phyloP scores from a whole-genome alignment of 2,329 filamentous ascomycete species.

The Lasiodiplodia citricola region DNA sequence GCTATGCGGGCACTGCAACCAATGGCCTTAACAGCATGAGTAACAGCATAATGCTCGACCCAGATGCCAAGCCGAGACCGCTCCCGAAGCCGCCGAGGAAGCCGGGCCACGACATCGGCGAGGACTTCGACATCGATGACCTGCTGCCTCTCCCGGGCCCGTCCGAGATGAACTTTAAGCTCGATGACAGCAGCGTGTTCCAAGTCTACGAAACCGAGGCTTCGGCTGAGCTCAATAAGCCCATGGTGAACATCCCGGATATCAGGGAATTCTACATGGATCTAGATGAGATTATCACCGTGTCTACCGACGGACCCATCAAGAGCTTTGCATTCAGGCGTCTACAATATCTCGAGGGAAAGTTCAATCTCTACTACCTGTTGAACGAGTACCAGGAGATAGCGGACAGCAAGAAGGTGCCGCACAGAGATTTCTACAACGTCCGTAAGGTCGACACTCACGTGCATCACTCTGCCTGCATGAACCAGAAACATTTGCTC shows the following conservation, averaged over 20 bases:
- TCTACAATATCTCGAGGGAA: conserved; percentile 93
- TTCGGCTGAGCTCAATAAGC: conserved; percentile 66
- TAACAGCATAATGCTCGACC: conserved; percentile 43
- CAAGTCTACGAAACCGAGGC: conserved; percentile 82
- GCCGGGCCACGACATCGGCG: conserved; percentile 86
- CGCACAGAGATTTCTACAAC: conserved; percentile 98
- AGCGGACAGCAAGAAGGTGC: conserved; percentile 95
- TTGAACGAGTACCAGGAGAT: conserved; percentile 98
- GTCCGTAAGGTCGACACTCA: conserved; percentile 98
- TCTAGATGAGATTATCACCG: conserved; percentile 80
- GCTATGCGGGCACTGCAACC: conserved; percentile 38
- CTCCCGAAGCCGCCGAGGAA: conserved; percentile 68
- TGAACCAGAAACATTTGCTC: conserved; percentile 98
- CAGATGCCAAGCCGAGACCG: conserved; percentile 36
- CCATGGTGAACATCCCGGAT: conserved; percentile 84
- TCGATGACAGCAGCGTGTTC: conserved; percentile 87
- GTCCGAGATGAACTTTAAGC: conserved; percentile 73
- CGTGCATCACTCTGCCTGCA: conserved; percentile 98
- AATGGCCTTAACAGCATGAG: conserved; percentile 41
- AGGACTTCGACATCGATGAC: conserved; percentile 86
- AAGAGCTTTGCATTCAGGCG: conserved; percentile 97
- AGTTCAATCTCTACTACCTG: conserved; percentile 92
- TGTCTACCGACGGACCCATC: conserved; percentile 94
- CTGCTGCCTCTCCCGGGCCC: conserved; percentile 73
- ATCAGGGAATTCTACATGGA: conserved; percentile 96